phyloP scores from a whole-genome alignment of 352 stramenopile species.

The Blastocystis sp. region DNA sequence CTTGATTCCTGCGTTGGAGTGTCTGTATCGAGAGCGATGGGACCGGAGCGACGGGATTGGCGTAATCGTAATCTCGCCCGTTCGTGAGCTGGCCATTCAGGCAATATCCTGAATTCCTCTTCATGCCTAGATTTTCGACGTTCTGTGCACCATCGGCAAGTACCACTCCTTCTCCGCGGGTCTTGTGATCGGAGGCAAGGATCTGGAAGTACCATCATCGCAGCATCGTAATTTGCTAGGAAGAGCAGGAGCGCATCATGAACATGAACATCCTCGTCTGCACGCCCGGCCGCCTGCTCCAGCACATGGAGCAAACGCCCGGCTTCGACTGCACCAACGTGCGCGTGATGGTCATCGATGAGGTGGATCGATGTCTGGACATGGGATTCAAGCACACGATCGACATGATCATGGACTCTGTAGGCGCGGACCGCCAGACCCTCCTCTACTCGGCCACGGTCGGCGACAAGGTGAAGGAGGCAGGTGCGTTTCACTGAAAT shows the following conservation, averaged over 20 bases:
- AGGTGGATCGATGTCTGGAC: conserved; percentile 78
- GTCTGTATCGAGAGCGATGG: conserved; percentile 83
- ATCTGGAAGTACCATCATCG: conserved; percentile 74
- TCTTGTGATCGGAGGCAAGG: conserved; percentile 92
- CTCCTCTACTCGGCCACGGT: conserved; percentile 94
- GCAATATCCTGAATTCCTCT: background rate
- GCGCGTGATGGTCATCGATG: conserved; percentile 79
- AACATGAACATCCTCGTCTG: conserved; percentile 93
- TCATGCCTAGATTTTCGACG: conserved; percentile 86
- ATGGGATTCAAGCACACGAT: conserved; percentile 79
- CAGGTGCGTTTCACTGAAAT: background rate
- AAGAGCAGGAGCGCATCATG: conserved; percentile 89
- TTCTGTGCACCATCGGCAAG: conserved; percentile 89
- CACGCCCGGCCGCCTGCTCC: conserved; percentile 90
- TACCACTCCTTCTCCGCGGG: conserved; percentile 90
- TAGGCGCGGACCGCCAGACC: conserved; percentile 82
- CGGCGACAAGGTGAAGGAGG: conserved; percentile 87
- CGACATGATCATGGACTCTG: conserved; percentile 78
- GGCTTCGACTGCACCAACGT: conserved; percentile 89
- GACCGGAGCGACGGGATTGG: conserved; percentile 86
- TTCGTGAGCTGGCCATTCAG: conserved; percentile 94
- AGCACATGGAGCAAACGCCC: conserved; percentile 97
- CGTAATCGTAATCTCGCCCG: conserved; percentile 92
- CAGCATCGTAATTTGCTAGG: conserved; percentile 70
- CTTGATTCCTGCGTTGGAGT: conserved; percentile 83